A percentile compares a stretch with the other conserved stretches of the same genome.
Evolutionary conservation across 805 yeast species (phyloP).

Genomic region (Wickerhamiella brachini): DNA sequence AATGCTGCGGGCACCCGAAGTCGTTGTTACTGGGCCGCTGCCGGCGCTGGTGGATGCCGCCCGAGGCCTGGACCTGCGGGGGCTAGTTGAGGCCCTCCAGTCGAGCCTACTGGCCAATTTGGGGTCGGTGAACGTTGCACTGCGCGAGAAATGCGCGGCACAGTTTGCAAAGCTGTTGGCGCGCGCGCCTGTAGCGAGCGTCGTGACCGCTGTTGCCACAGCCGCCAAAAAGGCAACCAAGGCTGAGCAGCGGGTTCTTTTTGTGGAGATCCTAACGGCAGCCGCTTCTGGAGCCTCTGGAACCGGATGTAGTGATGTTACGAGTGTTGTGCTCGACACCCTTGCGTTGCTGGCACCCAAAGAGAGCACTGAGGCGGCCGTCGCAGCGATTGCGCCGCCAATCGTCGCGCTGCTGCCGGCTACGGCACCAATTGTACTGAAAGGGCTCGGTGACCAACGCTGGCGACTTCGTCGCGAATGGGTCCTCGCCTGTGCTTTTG

Average conservation of each 20-base stretch:
- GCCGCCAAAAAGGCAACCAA: constrained; percentile 45
- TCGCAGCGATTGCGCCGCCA: constrained; percentile 36
- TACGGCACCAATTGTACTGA: constrained; percentile 24
- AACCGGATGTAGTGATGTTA: not conserved
- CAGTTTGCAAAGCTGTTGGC: constrained; percentile 24
- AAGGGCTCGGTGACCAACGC: constrained; percentile 57
- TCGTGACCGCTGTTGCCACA: constrained; percentile 40
- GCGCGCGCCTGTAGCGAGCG: constrained; percentile 7
- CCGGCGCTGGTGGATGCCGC: constrained; percentile 33
- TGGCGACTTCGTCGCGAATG: constrained; percentile 50
- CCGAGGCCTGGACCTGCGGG: constrained; percentile 30
- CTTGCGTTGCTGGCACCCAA: constrained; percentile 45
- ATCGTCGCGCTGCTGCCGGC: constrained; percentile 24
- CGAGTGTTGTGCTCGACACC: constrained; percentile 27
- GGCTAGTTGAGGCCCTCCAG: constrained; percentile 34
- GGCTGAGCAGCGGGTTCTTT: constrained; percentile 50
- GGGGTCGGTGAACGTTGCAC: constrained; percentile 57
- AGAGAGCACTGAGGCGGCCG: constrained; percentile 61
- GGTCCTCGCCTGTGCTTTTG: constrained; percentile 39
- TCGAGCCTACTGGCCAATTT: constrained; percentile 40
- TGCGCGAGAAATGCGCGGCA: constrained; percentile 37
- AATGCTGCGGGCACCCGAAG: constrained; percentile 65
- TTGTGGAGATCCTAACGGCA: constrained; percentile 39
- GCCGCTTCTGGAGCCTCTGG: constrained; percentile 25
- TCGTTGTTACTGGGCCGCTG: constrained; percentile 41